Evolutionary conservation across 2,329 filamentous ascomycete genomes (phyloP).

Genomic region (Pseudogymnoascus sp.): DNA sequence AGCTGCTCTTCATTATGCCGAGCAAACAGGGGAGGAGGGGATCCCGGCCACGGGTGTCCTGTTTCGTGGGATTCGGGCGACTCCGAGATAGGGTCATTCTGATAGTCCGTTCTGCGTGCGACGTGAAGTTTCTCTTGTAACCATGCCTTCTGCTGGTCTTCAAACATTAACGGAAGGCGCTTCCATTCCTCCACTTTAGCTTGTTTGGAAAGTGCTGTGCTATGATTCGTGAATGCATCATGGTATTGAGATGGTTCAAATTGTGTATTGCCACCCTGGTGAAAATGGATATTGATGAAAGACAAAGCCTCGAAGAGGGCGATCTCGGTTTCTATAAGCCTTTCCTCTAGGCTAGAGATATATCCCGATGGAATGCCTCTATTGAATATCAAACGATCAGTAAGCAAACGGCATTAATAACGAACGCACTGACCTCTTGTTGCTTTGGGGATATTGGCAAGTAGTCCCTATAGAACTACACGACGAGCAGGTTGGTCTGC

Average conservation of each 20-base stretch:
- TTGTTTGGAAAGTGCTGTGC: neutral
- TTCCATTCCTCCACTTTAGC: conserved; percentile 1
- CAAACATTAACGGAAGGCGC: neutral
- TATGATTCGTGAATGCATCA: neutral
- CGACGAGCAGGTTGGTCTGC: neutral
- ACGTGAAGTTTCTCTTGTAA: neutral
- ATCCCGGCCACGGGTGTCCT: neutral
- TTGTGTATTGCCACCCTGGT: neutral
- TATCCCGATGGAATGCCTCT: neutral
- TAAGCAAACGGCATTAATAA: neutral
- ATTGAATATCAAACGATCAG: neutral
- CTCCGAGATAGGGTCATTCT: neutral
- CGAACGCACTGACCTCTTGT: conserved; percentile 2
- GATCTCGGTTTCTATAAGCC: neutral
- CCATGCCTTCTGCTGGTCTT: neutral
- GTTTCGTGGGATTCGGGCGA: neutral
- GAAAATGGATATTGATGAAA: neutral
- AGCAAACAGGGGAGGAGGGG: neutral
- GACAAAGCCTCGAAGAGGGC: neutral
- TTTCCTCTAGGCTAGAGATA: neutral
- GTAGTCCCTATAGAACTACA: neutral
- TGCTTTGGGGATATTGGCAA: conserved; percentile 8
- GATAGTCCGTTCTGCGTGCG: neutral
- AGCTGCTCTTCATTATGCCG: neutral
- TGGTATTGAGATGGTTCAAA: neutral